Evolutionary conservation across 371 early-diverging fungal species (phyloP).

Genomic region (Blyttiomyces sp.): DNA sequence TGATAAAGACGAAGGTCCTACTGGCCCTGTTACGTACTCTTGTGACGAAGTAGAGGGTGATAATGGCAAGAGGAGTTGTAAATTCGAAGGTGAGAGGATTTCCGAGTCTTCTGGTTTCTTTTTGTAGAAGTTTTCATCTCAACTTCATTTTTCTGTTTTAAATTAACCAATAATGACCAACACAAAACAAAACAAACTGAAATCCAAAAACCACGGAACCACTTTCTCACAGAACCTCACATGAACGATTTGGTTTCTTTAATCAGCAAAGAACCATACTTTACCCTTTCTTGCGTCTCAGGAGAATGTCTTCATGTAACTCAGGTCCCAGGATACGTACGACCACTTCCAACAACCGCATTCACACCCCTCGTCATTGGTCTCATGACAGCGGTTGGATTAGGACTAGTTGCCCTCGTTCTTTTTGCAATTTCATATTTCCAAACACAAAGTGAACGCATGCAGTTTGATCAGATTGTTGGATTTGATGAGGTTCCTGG

Average conservation of each 20-base stretch:
- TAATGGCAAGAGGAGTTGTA: conserved; percentile 15
- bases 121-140: too few relatives aligned
- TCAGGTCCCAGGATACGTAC: conserved; percentile 73
- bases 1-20: conserved; percentile 56
- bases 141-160: too few relatives aligned
- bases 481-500: neutral
- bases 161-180: too few relatives aligned
- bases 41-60: conserved; percentile 21
- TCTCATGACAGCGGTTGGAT: conserved; percentile 21
- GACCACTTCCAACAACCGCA: conserved; percentile 9
- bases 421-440: conserved; percentile 15
- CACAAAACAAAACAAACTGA: too few relatives aligned
- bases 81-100: conserved; percentile 12
- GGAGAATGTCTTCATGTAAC: conserved; percentile 83
- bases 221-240: conserved; percentile 23
- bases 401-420: conserved; percentile 20
- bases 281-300: conserved; percentile 46
- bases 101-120: too few relatives aligned
- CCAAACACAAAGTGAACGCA: conserved; percentile 12
- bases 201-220: neutral
- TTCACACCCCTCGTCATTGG: conserved; percentile 24
- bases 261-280: conserved; percentile 52
- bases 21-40: conserved; percentile 46
- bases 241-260: conserved; percentile 35
- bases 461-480: neutral